Evolutionary conservation across 2,329 filamentous ascomycete genomes (phyloP).

Genomic region (Intubia oerlemansii): DNA sequence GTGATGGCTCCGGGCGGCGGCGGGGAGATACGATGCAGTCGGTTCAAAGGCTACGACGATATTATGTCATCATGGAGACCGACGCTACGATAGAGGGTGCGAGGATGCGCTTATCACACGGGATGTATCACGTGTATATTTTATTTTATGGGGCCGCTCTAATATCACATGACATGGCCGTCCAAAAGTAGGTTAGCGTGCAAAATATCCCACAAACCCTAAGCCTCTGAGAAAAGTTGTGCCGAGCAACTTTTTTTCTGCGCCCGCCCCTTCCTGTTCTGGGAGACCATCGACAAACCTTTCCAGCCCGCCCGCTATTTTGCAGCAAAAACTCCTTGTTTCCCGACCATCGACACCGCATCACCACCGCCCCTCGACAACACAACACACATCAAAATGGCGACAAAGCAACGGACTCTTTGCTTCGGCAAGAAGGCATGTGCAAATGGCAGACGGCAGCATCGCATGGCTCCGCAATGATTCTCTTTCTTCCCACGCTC

Average conservation of each 20-base stretch:
- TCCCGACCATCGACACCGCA: conserved; percentile 2
- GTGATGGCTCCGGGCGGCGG: too few species aligned
- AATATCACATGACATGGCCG: too few species aligned
- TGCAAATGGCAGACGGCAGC: not conserved
- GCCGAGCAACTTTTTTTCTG: conserved; percentile 4
- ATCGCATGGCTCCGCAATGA: not conserved
- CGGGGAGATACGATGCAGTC: too few species aligned
- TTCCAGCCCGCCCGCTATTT: too few species aligned
- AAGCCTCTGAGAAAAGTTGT: conserved; percentile 4
- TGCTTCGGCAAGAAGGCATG: conserved; percentile 86
- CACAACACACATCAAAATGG: conserved; percentile 32
- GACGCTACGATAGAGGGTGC: too few species aligned
- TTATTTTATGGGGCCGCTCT: too few species aligned
- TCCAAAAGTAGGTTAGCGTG: too few species aligned
- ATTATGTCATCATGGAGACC: conserved; percentile 1
- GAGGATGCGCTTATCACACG: too few species aligned
- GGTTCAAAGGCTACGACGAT: too few species aligned
- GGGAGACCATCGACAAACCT: conserved; percentile 1
- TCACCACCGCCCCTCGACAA: conserved; percentile 3
- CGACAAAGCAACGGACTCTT: conserved; percentile 65
- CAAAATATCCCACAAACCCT: conserved; percentile 8
- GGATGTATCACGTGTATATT: too few species aligned
- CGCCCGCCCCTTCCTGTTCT: not conserved
- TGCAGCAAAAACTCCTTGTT: conserved; percentile 3
- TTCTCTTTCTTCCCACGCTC: too few species aligned